phyloP scores from a whole-genome alignment of 305 asterid genomes.

The Solanum hybrid region DNA sequence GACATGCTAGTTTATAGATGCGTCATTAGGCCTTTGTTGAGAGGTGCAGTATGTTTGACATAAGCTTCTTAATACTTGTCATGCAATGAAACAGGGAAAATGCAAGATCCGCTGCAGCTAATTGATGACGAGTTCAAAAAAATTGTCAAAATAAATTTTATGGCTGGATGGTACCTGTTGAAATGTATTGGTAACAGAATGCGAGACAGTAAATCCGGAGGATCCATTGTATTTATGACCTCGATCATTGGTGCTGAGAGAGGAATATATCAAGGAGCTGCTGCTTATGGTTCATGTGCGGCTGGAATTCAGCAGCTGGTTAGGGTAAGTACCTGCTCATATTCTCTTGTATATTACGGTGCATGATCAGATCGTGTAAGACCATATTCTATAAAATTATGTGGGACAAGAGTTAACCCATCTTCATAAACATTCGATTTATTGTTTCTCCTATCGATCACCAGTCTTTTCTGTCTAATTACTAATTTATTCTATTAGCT shows the following conservation, averaged over 20 bases:
- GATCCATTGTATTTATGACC: constrained; percentile 70
- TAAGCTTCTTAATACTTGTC: constrained; percentile 3
- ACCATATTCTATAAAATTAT: not conserved
- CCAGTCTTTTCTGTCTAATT: not conserved
- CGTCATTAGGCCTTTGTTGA: not conserved
- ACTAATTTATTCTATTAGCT: not conserved
- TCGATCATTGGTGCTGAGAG: constrained; percentile 76
- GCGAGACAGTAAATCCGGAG: constrained; percentile 79
- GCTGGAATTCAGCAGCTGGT: constrained; percentile 88
- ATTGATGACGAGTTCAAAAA: constrained; percentile 62
- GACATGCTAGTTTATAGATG: not conserved
- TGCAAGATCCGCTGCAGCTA: constrained; percentile 62
- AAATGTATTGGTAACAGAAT: constrained; percentile 58
- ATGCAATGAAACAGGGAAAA: constrained; percentile 57
- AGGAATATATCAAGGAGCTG: constrained; percentile 88
- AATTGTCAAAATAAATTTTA: constrained; percentile 61
- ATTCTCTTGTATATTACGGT: not conserved
- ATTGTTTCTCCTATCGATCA: not conserved
- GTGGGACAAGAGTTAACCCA: not conserved
- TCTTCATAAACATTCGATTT: not conserved
- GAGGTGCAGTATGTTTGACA: not conserved
- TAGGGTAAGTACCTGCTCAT: constrained; percentile 39
- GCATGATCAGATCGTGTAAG: not conserved
- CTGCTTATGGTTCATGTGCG: constrained; percentile 89
- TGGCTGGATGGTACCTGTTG: constrained; percentile 76